A percentile compares a stretch with the other conserved stretches of the same genome.
Conservation (phyloP, 2,329 filamentous ascomycete species). For the Phaeosphaeria sp. region DNA sequence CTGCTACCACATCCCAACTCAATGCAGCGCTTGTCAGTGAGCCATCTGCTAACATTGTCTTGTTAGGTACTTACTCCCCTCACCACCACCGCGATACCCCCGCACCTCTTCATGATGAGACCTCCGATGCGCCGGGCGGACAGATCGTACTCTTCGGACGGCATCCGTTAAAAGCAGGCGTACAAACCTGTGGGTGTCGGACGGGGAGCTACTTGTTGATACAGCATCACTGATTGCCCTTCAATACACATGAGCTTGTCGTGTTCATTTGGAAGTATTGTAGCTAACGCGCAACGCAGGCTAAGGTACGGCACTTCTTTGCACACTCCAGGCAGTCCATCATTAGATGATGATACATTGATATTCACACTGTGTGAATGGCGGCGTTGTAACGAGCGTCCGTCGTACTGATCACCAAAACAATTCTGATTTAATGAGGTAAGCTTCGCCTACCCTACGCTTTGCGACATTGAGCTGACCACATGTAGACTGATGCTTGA, state of each 20-base stretch:
- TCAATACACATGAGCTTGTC: constrained; percentile 7
- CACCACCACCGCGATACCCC: constrained; percentile 20
- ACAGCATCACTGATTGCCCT: constrained; percentile 68
- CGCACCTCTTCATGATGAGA: constrained; percentile 58
- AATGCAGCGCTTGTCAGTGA: constrained; percentile 16
- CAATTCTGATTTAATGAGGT: constrained; percentile 78
- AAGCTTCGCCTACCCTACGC: constrained; percentile 20
- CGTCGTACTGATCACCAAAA: constrained; percentile 65
- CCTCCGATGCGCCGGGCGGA: constrained; percentile 74
- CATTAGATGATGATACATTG: constrained; percentile 66
- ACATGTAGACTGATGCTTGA: constrained; percentile 46
- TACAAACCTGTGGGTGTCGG: constrained; percentile 69
- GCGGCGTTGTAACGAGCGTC: constrained; percentile 56
- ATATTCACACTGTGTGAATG: constrained; percentile 76
- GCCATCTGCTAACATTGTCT: constrained; percentile 33
- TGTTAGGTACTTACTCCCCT: constrained; percentile 41
- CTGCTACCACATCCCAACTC: constrained; percentile 24
- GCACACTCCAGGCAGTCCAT: constrained; percentile 50
- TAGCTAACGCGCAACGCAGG: constrained; percentile 33
- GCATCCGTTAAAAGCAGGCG: constrained; percentile 62
- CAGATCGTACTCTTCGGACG: constrained; percentile 63
- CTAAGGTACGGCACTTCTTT: constrained; percentile 31
- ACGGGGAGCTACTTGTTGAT: constrained; percentile 69
- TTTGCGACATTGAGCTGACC: constrained; percentile 28
- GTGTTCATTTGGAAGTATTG: neutral